A percentile compares a stretch with the other conserved stretches of the same genome.
phyloP scores from a whole-genome alignment of 1,284 basidiomycete species.

The Ceraceosorus guamensis region DNA sequence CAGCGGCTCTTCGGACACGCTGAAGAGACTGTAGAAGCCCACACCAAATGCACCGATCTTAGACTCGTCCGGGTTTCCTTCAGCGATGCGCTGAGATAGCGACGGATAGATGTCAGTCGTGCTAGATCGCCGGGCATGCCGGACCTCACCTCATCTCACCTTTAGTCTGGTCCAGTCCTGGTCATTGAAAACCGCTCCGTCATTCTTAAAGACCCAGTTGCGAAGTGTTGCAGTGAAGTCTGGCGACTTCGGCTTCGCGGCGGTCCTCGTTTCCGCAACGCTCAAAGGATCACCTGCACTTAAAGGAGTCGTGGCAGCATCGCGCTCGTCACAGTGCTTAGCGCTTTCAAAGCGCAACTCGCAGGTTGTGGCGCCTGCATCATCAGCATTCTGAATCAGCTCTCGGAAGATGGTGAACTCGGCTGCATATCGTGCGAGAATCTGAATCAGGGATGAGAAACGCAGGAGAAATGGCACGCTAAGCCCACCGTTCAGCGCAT shows the following conservation, averaged over 20 bases:
- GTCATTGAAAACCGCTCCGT: slow-evolving; percentile 56
- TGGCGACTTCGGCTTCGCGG: slow-evolving; percentile 18
- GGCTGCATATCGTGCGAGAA: slow-evolving; percentile 85
- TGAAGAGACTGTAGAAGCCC: slow-evolving; percentile 55
- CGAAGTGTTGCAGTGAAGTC: slow-evolving; percentile 46
- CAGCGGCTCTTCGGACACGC: slow-evolving; percentile 70
- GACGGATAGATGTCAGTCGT: neutral
- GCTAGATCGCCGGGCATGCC: neutral
- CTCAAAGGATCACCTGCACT: slow-evolving; percentile 5
- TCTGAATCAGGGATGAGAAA: slow-evolving; percentile 40
- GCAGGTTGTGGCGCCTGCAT: slow-evolving; percentile 62
- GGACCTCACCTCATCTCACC: slow-evolving; percentile 12
- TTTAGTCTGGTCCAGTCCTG: slow-evolving; percentile 46
- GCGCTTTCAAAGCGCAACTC: slow-evolving; percentile 41
- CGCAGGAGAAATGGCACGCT: neutral
- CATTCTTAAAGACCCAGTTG: slow-evolving; percentile 66
- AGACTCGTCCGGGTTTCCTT: slow-evolving; percentile 55
- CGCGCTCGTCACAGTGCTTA: neutral
- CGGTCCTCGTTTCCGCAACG: too few species aligned
- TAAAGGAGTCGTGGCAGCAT: neutral
- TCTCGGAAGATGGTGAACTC: slow-evolving; percentile 77
- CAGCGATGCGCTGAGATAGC: slow-evolving; percentile 42
- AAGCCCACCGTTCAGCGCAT: neutral
- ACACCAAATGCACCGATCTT: slow-evolving; percentile 54
- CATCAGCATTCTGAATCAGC: slow-evolving; percentile 90